Conservation (phyloP, 2,329 filamentous ascomycete species). For the Ophiocordyceps australis region DNA sequence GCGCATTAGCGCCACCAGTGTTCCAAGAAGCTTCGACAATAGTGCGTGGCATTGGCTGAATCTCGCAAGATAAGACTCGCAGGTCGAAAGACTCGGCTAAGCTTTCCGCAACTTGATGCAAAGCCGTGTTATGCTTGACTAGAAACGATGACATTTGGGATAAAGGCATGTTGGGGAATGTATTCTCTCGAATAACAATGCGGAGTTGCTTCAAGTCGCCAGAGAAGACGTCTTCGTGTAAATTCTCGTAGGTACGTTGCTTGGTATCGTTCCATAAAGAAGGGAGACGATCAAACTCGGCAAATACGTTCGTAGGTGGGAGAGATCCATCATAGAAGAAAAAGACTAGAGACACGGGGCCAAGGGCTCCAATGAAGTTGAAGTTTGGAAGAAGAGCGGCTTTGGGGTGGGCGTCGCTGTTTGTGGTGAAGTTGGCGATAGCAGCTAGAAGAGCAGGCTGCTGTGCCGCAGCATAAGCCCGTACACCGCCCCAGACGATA, state of each 20-base stretch:
- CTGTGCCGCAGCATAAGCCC: conserved; percentile 11
- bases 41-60: conserved; percentile 6
- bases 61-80: conserved; percentile 3
- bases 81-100: conserved; percentile 2
- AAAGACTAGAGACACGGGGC: conserved; percentile 34
- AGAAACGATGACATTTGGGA: conserved; percentile 6
- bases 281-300: conserved; percentile 31
- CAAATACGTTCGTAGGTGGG: conserved; percentile 33
- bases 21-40: conserved; percentile 4
- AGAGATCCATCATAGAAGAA: conserved; percentile 41
- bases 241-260: conserved; percentile 25
- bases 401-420: conserved; percentile 40
- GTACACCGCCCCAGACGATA: conserved; percentile 23
- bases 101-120: background rate
- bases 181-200: conserved; percentile 5
- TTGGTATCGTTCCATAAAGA: conserved; percentile 23
- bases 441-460: conserved; percentile 21
- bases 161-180: conserved; percentile 8
- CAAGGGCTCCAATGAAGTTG: conserved; percentile 10
- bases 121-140: conserved; percentile 3
- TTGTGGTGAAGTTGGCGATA: conserved; percentile 34
- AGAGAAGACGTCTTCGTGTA: conserved; percentile 8
- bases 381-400: conserved; percentile 40
- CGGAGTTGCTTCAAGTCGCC: conserved; percentile 5
- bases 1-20: conserved; percentile 7